Percentiles rank a stretch among this genome's conserved stretches.
These are phyloP conservation scores for Plectosphaerella cucumerina DNA, from an alignment of 2,329 filamentous ascomycete genomes.

Conservation along the genomic window DNA sequence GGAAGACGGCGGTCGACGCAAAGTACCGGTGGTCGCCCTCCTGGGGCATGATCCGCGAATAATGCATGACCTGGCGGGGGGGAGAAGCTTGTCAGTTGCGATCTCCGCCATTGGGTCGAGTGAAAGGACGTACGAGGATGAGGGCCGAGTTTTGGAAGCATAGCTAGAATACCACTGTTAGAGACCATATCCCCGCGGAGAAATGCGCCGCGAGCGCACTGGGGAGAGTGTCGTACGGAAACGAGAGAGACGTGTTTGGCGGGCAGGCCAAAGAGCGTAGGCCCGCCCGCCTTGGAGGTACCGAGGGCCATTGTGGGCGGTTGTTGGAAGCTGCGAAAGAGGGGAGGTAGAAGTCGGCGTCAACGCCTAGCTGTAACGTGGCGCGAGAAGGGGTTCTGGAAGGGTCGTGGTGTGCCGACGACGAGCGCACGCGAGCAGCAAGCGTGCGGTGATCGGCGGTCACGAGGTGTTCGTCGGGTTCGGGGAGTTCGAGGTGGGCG, in stretches of 20 bases:
- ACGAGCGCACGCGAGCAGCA: too few relatives aligned
- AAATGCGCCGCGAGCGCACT: not conserved
- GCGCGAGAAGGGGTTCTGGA: slow-evolving; percentile 1
- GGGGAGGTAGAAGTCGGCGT: slow-evolving; percentile 1
- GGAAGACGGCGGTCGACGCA: slow-evolving; percentile 87
- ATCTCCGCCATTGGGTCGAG: not conserved
- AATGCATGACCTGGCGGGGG: slow-evolving; percentile 73
- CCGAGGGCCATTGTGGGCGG: slow-evolving; percentile 35
- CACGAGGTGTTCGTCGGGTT: too few relatives aligned
- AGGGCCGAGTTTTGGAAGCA: slow-evolving; percentile 74
- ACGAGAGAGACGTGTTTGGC: slow-evolving; percentile 64
- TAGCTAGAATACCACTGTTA: slow-evolving; percentile 45
- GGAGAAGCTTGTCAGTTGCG: slow-evolving; percentile 1
- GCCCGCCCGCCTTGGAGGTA: slow-evolving; percentile 30
- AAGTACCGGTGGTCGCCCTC: slow-evolving; percentile 82
- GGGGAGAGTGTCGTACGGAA: slow-evolving; percentile 14
- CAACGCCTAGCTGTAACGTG: too few relatives aligned
- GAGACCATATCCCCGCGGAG: slow-evolving; percentile 6
- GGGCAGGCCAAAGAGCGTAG: slow-evolving; percentile 53
- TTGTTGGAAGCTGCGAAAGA: not conserved
- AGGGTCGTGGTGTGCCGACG: not conserved
- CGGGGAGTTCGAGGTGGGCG: too few relatives aligned
- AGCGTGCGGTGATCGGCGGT: too few relatives aligned
- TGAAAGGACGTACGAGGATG: slow-evolving; percentile 51
- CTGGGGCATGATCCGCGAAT: slow-evolving; percentile 89